A percentile compares a stretch with the other conserved stretches of the same genome.
Evolutionary conservation across 2,329 filamentous ascomycete species (phyloP).

Genomic region (Aspergillus brasiliensis): DNA sequence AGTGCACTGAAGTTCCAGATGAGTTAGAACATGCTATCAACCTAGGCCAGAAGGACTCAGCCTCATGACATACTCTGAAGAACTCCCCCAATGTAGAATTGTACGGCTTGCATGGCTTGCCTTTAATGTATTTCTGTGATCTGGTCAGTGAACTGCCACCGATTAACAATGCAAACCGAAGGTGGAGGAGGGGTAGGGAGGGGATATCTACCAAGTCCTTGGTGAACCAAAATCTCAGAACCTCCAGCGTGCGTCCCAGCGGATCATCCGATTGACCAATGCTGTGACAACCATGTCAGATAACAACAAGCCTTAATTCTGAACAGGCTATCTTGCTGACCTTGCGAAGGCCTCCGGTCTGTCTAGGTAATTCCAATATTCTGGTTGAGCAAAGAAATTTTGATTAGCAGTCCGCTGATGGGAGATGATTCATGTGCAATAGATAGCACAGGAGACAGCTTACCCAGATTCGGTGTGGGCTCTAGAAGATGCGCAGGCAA

Average conservation of each 20-base stretch:
- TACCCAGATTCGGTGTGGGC: conserved; percentile 86
- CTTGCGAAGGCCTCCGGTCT: conserved; percentile 84
- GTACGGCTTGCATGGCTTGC: conserved; percentile 98
- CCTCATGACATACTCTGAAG: conserved; percentile 70
- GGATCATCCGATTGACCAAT: conserved; percentile 89
- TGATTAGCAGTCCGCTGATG: conserved; percentile 19
- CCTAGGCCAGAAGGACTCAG: neutral
- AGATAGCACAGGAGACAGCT: conserved; percentile 12
- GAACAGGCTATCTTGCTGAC: conserved; percentile 41
- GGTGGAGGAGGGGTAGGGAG: conserved; percentile 15
- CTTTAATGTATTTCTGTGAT: conserved; percentile 87
- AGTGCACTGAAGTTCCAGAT: conserved; percentile 66
- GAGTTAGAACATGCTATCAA: neutral
- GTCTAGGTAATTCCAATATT: conserved; percentile 99
- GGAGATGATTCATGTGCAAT: neutral
- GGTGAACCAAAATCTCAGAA: conserved; percentile 96
- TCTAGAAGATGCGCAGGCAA: conserved; percentile 93
- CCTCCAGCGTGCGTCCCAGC: conserved; percentile 90
- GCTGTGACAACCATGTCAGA: conserved; percentile 50
- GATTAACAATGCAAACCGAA: neutral
- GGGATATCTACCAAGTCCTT: conserved; percentile 72
- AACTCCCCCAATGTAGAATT: conserved; percentile 97
- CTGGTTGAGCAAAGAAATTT: conserved; percentile 43
- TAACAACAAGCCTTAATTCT: conserved; percentile 22
- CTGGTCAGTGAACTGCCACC: conserved; percentile 20